A percentile compares a stretch with the other conserved stretches of the same genome.
Conservation (phyloP, 2,329 filamentous ascomycete species). For the Trichoderma sp. region DNA sequence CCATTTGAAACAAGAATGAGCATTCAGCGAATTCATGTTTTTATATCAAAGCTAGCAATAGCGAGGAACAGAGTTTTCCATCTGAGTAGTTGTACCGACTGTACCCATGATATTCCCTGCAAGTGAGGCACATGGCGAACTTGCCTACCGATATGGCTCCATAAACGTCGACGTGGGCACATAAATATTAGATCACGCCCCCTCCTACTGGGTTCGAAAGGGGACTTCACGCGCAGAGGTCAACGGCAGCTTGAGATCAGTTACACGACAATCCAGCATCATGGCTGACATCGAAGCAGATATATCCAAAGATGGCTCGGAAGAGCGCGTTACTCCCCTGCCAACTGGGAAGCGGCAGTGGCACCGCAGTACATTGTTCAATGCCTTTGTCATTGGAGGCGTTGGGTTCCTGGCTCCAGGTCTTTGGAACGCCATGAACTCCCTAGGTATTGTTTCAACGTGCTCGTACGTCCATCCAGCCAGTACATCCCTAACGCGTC, state of each 20-base stretch:
- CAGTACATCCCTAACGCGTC: neutral
- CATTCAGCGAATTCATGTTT: neutral
- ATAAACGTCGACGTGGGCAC: neutral
- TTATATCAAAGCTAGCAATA: neutral
- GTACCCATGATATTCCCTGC: neutral
- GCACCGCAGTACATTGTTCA: slow-evolving; percentile 57
- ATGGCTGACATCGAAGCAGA: slow-evolving; percentile 22
- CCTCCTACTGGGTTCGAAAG: neutral
- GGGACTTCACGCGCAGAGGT: no score
- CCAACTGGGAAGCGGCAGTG: slow-evolving; percentile 38
- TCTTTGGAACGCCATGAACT: slow-evolving; percentile 59
- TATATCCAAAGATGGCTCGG: slow-evolving; percentile 16
- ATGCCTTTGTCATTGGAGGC: slow-evolving; percentile 55
- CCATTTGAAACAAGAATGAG: slow-evolving; percentile 25
- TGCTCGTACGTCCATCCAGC: no score
- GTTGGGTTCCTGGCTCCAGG: slow-evolving; percentile 55
- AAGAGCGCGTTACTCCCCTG: slow-evolving; percentile 1
- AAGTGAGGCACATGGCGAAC: neutral
- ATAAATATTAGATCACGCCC: slow-evolving; percentile 13
- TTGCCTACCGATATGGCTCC: neutral
- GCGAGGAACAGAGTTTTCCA: neutral
- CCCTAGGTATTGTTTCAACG: neutral
- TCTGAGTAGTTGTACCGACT: neutral
- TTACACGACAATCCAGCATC: neutral
- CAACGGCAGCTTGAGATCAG: neutral